Evolutionary conservation across 2,329 filamentous ascomycete species (phyloP).

Genomic region (Ascochyta koolunga): DNA sequence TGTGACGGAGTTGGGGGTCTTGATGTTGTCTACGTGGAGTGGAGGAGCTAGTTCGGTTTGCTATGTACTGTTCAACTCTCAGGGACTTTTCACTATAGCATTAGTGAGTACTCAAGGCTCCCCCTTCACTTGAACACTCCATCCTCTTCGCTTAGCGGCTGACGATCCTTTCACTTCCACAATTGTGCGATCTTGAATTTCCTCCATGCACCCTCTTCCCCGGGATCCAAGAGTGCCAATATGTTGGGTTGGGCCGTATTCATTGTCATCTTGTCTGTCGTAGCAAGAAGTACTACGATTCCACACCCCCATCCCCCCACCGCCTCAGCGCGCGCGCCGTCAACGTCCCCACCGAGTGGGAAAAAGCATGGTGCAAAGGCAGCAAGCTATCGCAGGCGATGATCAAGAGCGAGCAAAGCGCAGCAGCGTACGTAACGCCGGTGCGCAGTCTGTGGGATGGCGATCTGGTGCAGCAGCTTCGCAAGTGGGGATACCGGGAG

Average conservation of each 20-base stretch:
- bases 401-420: not conserved
- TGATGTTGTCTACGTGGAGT: too few species aligned
- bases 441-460: constrained; percentile 17
- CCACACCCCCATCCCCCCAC: not conserved
- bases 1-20: too few species aligned
- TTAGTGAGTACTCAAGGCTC: too few species aligned
- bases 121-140: not conserved
- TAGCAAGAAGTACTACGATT: not conserved
- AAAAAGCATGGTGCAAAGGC: constrained; percentile 16
- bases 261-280: not conserved
- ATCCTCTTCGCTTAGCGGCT: not conserved
- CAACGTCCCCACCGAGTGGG: not conserved
- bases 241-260: not conserved
- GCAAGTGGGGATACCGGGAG: constrained; percentile 20
- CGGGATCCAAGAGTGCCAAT: not conserved
- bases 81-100: too few species aligned
- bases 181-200: not conserved
- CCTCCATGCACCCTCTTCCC: not conserved
- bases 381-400: constrained; percentile 10
- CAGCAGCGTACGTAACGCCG: constrained; percentile 12
- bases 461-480: constrained; percentile 8
- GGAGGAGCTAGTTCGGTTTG: too few species aligned
- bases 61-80: too few species aligned
- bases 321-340: not conserved
- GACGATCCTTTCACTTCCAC: not conserved